Evolutionary conservation across 495 filamentous ascomycete genomes (phyloP).

Genomic region (Neurospora sp.): DNA sequence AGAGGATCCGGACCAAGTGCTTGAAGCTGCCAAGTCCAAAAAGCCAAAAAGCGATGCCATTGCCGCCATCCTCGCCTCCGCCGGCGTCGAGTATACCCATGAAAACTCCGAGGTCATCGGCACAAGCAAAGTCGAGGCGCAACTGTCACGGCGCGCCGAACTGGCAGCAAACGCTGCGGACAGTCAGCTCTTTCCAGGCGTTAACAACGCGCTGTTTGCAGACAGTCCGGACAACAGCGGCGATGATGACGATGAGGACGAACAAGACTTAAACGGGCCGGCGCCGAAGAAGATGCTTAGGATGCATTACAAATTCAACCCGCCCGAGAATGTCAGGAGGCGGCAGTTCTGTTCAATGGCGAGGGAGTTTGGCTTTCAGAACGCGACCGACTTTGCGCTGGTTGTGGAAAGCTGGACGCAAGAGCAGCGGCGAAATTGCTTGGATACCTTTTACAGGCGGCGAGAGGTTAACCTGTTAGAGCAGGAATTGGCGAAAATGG

Average conservation of each 20-base stretch:
- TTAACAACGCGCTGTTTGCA: constrained; percentile 23
- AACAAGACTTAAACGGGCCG: background rate
- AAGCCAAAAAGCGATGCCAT: constrained; percentile 60
- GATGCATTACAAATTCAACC: constrained; percentile 57
- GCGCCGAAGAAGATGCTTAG: constrained; percentile 21
- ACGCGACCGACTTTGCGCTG: constrained; percentile 79
- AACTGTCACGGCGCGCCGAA: constrained; percentile 65
- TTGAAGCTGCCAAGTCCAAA: constrained; percentile 15
- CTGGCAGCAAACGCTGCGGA: constrained; percentile 43
- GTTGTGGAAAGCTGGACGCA: constrained; percentile 92
- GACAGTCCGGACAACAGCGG: constrained; percentile 16
- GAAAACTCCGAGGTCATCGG: constrained; percentile 95
- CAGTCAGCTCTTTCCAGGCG: constrained; percentile 13
- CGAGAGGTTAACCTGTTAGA: constrained; percentile 31
- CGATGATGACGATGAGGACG: background rate
- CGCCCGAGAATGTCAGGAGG: constrained; percentile 60
- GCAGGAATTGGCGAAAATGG: constrained; percentile 8
- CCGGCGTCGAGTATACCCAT: constrained; percentile 91
- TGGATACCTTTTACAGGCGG: constrained; percentile 69
- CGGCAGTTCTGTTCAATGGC: constrained; percentile 92
- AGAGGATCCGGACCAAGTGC: constrained; percentile 32
- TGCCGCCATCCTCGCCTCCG: constrained; percentile 77
- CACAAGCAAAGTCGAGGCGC: constrained; percentile 72
- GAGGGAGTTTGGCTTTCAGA: constrained; percentile 61
- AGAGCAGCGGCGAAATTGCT: constrained; percentile 64